A percentile compares a stretch with the other conserved stretches of the same genome.
These are phyloP conservation scores for Podosphaera leucotricha DNA, from an alignment of 2,329 filamentous ascomycete species.

Conservation along the genomic window DNA sequence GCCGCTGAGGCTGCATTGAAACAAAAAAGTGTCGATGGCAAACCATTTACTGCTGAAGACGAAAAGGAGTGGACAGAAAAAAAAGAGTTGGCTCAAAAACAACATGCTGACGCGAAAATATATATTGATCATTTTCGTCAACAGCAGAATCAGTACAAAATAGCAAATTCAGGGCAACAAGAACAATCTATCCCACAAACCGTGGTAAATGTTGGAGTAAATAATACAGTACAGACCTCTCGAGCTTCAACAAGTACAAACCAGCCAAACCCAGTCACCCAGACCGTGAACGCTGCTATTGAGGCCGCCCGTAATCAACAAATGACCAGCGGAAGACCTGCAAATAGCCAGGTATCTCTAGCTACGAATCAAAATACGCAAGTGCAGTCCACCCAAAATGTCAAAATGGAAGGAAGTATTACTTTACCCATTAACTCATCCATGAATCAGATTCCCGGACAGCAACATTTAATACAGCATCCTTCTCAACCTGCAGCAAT, in stretches of 20 bases:
- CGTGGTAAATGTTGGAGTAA: background rate
- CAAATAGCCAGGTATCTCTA: constrained; percentile 7
- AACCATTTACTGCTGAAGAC: constrained; percentile 24
- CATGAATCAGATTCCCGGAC: constrained; percentile 9
- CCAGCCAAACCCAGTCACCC: constrained; percentile 13
- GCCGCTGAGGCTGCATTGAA: constrained; percentile 21
- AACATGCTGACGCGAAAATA: constrained; percentile 22
- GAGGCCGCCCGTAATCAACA: constrained; percentile 16
- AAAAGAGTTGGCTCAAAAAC: constrained; percentile 22
- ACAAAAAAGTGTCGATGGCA: constrained; percentile 21
- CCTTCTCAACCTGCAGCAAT: constrained; percentile 13
- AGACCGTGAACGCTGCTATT: constrained; percentile 16
- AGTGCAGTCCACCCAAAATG: constrained; percentile 6
- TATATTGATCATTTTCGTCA: constrained; percentile 26
- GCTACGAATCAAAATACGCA: constrained; percentile 7
- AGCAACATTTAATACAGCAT: constrained; percentile 9
- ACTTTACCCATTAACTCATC: constrained; percentile 14
- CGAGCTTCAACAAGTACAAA: constrained; percentile 13
- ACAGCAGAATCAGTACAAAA: constrained; percentile 13
- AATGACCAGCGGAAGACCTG: constrained; percentile 10
- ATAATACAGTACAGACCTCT: background rate
- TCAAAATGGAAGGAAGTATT: constrained; percentile 12
- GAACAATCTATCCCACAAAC: constrained; percentile 1
- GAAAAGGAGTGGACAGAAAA: constrained; percentile 21
- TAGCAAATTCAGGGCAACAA: constrained; percentile 10